Percentiles rank a stretch among this genome's conserved stretches.
These are phyloP conservation scores for Serendipita sp. DNA, from an alignment of 768 basidiomycete genomes.

Conservation along the genomic window DNA sequence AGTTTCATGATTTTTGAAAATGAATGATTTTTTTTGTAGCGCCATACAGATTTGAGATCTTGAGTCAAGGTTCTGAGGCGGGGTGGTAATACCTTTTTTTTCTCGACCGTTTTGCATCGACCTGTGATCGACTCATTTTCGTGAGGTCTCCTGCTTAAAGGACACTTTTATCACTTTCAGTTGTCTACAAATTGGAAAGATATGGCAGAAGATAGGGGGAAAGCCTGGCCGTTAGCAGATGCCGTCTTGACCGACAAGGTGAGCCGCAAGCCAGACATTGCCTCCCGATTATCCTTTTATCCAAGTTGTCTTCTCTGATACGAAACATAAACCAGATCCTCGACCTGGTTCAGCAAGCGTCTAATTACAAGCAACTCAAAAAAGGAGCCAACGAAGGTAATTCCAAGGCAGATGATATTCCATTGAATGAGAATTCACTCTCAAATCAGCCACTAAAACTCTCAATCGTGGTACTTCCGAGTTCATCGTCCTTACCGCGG, in stretches of 20 bases:
- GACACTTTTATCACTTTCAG: neutral
- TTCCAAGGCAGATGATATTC: conserved; percentile 12
- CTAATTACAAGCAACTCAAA: conserved; percentile 96
- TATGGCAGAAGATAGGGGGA: conserved; percentile 44
- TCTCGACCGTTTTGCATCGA: neutral
- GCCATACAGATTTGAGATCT: neutral
- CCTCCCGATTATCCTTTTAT: neutral
- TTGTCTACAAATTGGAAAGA: conserved; percentile 25
- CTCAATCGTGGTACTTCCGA: conserved; percentile 96
- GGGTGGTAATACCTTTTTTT: neutral
- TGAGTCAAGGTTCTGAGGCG: neutral
- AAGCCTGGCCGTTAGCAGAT: conserved; percentile 80
- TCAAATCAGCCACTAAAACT: conserved; percentile 72
- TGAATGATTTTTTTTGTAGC: neutral
- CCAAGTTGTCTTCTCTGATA: neutral
- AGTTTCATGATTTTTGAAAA: neutral
- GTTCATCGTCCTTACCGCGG: conserved; percentile 89
- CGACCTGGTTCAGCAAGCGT: conserved; percentile 86
- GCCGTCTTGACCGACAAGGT: conserved; percentile 83
- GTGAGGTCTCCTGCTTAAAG: neutral
- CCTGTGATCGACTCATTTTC: conserved; percentile 2
- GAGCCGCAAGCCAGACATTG: conserved; percentile 15
- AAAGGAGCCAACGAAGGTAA: conserved; percentile 97
- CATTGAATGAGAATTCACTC: neutral
- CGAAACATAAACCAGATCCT: conserved; percentile 45